These are phyloP conservation scores for Amaranthus hypochondriacus DNA, from an alignment of 148 eudicot species.

Conservation along the genomic window DNA sequence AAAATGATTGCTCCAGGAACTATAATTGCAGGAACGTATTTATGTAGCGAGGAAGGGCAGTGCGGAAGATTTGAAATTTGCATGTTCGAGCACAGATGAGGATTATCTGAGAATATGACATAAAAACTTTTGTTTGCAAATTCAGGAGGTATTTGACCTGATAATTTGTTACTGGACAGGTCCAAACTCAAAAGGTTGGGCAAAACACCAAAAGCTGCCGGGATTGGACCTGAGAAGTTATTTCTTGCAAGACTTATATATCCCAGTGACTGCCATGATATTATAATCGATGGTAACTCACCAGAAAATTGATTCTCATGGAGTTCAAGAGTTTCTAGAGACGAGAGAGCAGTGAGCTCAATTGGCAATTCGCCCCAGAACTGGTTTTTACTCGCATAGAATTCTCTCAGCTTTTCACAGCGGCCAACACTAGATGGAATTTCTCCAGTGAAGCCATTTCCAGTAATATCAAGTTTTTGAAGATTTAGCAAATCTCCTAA, in stretches of 20 bases:
- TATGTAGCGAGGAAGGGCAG: conserved; percentile 29
- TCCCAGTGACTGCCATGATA: conserved; percentile 46
- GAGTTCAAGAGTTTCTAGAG: conserved; percentile 30
- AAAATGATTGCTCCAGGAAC: conserved; percentile 30
- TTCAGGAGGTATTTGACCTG: conserved; percentile 53
- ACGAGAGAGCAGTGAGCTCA: conserved; percentile 40
- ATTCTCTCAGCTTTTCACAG: conserved; percentile 35
- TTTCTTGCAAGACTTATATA: conserved; percentile 40
- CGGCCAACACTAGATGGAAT: conserved; percentile 53
- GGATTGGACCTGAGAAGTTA: conserved; percentile 45
- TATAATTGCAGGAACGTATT: conserved; percentile 32
- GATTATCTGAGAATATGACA: conserved; percentile 40
- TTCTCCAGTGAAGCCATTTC: conserved; percentile 38
- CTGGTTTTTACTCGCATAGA: conserved; percentile 50
- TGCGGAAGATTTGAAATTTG: conserved; percentile 31
- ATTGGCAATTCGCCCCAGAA: conserved; percentile 43
- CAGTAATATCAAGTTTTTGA: conserved; percentile 23
- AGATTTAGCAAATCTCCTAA: conserved; percentile 44
- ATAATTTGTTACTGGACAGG: conserved; percentile 45
- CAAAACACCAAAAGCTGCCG: conserved; percentile 35
- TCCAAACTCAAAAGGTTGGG: conserved; percentile 39
- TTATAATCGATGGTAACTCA: conserved; percentile 39
- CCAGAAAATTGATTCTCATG: conserved; percentile 47
- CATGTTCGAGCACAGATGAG: conserved; percentile 41
- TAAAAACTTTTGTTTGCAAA: conserved; percentile 48